Evolutionary conservation across 148 eudicot genomes (phyloP), one percentile per base, ranked within the genome.

Genomic region (Camellia granthamiana): DNA sequence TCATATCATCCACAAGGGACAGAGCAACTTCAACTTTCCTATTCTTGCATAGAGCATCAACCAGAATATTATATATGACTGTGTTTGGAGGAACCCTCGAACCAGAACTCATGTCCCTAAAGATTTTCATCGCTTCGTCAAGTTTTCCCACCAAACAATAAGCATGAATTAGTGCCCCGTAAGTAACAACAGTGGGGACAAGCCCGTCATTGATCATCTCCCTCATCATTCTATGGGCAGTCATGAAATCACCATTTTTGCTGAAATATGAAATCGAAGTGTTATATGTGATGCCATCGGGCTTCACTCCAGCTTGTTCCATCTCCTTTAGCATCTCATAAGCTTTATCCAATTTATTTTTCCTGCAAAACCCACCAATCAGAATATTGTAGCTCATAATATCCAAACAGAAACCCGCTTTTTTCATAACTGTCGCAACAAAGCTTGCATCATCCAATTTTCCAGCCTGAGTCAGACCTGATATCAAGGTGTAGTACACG

Each of bases 331-430:
- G 84, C 78, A 92, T 66, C 85, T 85, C 86, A 63, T 71, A 77
- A 69, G 89, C 95, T 78, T 87, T 81, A 76, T 87, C 88, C 51
- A 88, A 7, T 80, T 86, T 89, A 65, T 88, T 88, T 72, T 82
- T 90, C 87, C 86, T 87, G 81, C 98, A 93, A 69, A 87, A 91
- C 49, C 91, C 94, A 67, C 90, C 83, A 80, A 93, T 88, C 87
- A 93, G 69, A 63, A 69, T 83, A 83, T 96, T 96, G 88, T 91
- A 96, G 72, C 92, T 78, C 9, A 79, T 72, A 54, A 89, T 75
- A 84, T 96, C 99, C 23, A 92, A 90, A n/a, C 23, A 44, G 78
- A 93, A 92, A 5, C 98, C 95, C 23, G 87, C 88, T 47, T 83
- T 79, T 87, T 69, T 93, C 99, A 91, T 85, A 79, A 79, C 85